Evolutionary conservation across 1,139 yeast species (phyloP), one percentile per base, ranked within the genome.

Genomic region (Kazachstania sp.): DNA sequence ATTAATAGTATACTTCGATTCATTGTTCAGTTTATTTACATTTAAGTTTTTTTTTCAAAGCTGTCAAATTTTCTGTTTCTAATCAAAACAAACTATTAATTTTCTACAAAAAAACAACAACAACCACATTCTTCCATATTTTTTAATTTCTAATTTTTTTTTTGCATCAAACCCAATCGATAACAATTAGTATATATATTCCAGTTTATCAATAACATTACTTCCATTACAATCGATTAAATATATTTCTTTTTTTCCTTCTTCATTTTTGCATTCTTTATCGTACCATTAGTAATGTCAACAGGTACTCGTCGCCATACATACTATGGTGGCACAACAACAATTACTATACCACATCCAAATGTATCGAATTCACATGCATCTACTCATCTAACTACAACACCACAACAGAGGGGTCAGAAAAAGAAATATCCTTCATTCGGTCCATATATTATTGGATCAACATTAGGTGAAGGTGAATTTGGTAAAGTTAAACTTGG

Each of bases 401-500:
- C 8, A 13, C 30, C 39, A 30, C 19, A 35, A 12, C 15, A 45
- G 3, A 44, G 46, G 12, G 31, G 28, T 26, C 28, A 38, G 37
- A 23, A 35, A 11, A 40, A 53, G 43, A 35, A 82, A 79, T 49
- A 73, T 90, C 56, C 57, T 9, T 54, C 59, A 40, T 88, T 92
- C 63, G 97, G 97, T 32, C 81, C 86, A 34, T 92, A 88, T 61
- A 77, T 86, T 23, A 73, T 92, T 12, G 97, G 97, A 2, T 81
- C 95, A 18, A 90, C 97, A 1, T 71, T 92, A 13, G 98, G 98
- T 31, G 96, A 90, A 69, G 98, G 98, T 37, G 97, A 92, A 64
- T 92, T 92, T 65, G 98, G 97, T 50, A 90, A 90, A 67, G 98
- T 92, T 52, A 92, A 90, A 65, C 72, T 92, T 11, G 97, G 97